These are phyloP conservation scores for Rubus parviflorus DNA, from an alignment of 306 rosid species.

Conservation along the genomic window DNA sequence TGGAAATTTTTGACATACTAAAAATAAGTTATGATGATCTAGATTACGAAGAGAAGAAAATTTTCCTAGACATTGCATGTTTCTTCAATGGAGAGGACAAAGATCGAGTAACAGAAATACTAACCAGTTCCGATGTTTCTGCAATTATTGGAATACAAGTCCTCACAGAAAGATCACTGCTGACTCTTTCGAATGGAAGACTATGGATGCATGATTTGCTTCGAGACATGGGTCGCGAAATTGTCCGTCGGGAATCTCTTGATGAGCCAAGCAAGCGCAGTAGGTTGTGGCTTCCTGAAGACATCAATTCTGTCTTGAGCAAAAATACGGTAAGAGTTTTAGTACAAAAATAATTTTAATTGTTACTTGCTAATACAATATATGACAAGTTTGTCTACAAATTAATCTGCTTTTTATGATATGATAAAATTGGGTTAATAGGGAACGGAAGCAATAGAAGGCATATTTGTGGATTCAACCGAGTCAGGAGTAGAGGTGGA, in stretches of 20 bases:
- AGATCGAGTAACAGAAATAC: conserved; percentile 3
- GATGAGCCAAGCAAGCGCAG: conserved; percentile 4
- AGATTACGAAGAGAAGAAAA: background rate
- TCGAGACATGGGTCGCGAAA: conserved; percentile 20
- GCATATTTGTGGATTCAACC: background rate
- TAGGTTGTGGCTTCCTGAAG: conserved; percentile 24
- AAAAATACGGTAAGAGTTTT: conserved; percentile 1
- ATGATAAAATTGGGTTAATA: background rate
- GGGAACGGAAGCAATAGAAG: conserved; percentile 7
- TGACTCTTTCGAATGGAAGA: background rate
- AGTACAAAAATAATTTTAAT: background rate
- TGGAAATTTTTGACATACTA: background rate
- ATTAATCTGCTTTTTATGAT: background rate
- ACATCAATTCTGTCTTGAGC: conserved; percentile 6
- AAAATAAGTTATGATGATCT: background rate
- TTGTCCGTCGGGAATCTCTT: conserved; percentile 13
- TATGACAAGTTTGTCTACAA: background rate
- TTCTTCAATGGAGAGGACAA: conserved; percentile 18
- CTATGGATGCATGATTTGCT: conserved; percentile 27
- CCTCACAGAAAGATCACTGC: conserved; percentile 7
- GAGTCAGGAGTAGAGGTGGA: background rate
- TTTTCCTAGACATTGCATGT: conserved; percentile 22
- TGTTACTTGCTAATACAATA: background rate
- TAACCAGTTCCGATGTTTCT: conserved; percentile 2
- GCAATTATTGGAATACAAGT: conserved; percentile 21